A percentile compares a stretch with the other conserved stretches of the same genome.
Evolutionary conservation across 2,329 filamentous ascomycete genomes (phyloP).

Genomic region (Nemania serpens): DNA sequence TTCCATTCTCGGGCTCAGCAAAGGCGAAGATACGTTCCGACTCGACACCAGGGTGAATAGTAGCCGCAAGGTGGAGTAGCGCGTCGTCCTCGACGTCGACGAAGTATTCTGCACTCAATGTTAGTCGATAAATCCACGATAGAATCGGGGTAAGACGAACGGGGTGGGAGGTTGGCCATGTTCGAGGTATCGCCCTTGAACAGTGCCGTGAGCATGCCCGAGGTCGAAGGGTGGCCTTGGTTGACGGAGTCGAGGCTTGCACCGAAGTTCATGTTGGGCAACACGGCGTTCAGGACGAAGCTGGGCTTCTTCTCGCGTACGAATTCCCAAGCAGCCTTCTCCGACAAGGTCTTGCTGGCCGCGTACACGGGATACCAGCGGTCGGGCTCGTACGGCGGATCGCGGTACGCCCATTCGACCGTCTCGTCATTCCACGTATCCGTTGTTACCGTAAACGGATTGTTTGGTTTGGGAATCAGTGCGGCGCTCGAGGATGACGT

Average conservation of each 20-base stretch:
- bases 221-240: slow-evolving; percentile 28
- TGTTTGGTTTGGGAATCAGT: slow-evolving; percentile 16
- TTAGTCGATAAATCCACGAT: neutral
- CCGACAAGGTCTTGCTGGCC: slow-evolving; percentile 30
- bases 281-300: slow-evolving; percentile 31
- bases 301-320: slow-evolving; percentile 28
- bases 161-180: slow-evolving; percentile 18
- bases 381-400: slow-evolving; percentile 25
- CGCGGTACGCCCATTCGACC: slow-evolving; percentile 25
- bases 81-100: slow-evolving; percentile 55
- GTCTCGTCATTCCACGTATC: slow-evolving; percentile 32
- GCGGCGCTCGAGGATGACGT: slow-evolving; percentile 31
- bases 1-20: slow-evolving; percentile 52
- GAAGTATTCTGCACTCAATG: slow-evolving; percentile 45
- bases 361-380: slow-evolving; percentile 24
- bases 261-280: slow-evolving; percentile 34
- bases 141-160: slow-evolving; percentile 11
- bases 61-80: slow-evolving; percentile 56
- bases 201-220: slow-evolving; percentile 12
- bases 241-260: slow-evolving; percentile 24
- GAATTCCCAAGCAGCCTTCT: slow-evolving; percentile 33
- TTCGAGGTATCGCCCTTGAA: slow-evolving; percentile 19
- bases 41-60: slow-evolving; percentile 50
- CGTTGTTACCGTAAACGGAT: slow-evolving; percentile 21
- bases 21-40: slow-evolving; percentile 60